Conservation (phyloP, 1,139 yeast genomes). For the Protomyces inundatus region DNA sequence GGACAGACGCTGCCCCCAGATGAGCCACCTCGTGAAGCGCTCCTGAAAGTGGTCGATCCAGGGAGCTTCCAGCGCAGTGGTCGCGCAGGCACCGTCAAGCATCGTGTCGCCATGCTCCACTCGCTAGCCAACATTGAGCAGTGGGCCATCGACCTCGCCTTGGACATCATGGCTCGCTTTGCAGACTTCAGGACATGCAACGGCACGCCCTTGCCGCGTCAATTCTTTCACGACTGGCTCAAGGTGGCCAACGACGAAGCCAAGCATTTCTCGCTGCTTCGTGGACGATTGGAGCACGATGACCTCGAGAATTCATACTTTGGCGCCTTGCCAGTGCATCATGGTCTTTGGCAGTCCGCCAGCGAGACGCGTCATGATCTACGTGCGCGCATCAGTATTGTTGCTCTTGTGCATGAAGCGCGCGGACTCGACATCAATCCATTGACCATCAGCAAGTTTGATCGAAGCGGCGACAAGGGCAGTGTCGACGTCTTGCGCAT, state of each 20-base stretch:
- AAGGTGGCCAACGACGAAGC: constrained; percentile 25
- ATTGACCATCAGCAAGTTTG: constrained; percentile 19
- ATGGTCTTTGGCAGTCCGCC: constrained; percentile 20
- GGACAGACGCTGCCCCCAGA: not conserved
- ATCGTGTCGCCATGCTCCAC: constrained; percentile 20
- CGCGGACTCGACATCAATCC: constrained; percentile 21
- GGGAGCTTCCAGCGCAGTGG: constrained; percentile 4
- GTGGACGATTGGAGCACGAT: constrained; percentile 9
- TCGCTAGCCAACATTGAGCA: constrained; percentile 19
- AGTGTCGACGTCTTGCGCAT: constrained; percentile 6
- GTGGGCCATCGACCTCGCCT: constrained; percentile 22
- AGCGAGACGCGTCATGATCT: constrained; percentile 8
- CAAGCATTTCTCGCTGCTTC: constrained; percentile 22
- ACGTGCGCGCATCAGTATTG: constrained; percentile 18
- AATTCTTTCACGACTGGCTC: constrained; percentile 23
- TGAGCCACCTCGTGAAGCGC: constrained; percentile 4
- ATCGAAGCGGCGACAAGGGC: constrained; percentile 16
- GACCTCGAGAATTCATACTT: constrained; percentile 11
- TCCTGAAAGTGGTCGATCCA: constrained; percentile 5
- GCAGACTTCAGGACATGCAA: not conserved
- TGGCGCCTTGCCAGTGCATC: constrained; percentile 19
- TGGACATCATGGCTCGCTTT: constrained; percentile 18
- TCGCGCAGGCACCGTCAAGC: constrained; percentile 13
- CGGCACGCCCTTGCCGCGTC: constrained; percentile 11
- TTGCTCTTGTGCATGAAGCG: constrained; percentile 22